Conservation (phyloP, 768 basidiomycete genomes). For the Podaxis sp. region DNA sequence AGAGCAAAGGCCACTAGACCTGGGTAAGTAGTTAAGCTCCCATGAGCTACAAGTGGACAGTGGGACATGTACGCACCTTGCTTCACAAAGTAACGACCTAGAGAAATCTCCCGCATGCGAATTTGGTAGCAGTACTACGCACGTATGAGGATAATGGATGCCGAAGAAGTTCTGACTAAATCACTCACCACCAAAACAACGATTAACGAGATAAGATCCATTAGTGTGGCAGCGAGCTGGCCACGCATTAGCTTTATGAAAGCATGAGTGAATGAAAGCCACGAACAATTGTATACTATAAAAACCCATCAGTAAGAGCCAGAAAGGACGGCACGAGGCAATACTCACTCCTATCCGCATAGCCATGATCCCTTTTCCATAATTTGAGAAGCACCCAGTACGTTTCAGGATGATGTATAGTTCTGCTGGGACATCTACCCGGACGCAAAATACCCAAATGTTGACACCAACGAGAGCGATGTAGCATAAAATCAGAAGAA, state of each 20-base stretch:
- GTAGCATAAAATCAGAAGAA: constrained; percentile 30
- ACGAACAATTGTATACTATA: constrained; percentile 24
- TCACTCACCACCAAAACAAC: constrained; percentile 34
- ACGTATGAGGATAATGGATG: constrained; percentile 15
- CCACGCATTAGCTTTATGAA: neutral
- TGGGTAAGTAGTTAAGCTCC: constrained; percentile 13
- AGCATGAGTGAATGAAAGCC: neutral
- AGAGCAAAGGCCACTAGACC: constrained; percentile 34
- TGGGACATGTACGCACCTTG: constrained; percentile 30
- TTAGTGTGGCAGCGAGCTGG: constrained; percentile 34
- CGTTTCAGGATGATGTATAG: constrained; percentile 25
- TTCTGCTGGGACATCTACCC: constrained; percentile 22
- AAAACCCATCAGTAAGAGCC: constrained; percentile 1
- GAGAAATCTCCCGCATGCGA: constrained; percentile 28
- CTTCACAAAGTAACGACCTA: constrained; percentile 35
- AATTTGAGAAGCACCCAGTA: constrained; percentile 41
- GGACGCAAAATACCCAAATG: constrained; percentile 37
- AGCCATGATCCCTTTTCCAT: constrained; percentile 29
- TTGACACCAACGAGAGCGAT: constrained; percentile 30
- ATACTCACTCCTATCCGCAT: constrained; percentile 33
- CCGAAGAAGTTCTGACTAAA: neutral
- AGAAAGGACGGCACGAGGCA: constrained; percentile 2
- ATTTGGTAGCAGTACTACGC: constrained; percentile 24
- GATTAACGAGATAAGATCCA: constrained; percentile 37
- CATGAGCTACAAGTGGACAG: neutral